Evolutionary conservation across 129 eudicot species (phyloP).

Genomic region (Smallanthus sonchifolius): DNA sequence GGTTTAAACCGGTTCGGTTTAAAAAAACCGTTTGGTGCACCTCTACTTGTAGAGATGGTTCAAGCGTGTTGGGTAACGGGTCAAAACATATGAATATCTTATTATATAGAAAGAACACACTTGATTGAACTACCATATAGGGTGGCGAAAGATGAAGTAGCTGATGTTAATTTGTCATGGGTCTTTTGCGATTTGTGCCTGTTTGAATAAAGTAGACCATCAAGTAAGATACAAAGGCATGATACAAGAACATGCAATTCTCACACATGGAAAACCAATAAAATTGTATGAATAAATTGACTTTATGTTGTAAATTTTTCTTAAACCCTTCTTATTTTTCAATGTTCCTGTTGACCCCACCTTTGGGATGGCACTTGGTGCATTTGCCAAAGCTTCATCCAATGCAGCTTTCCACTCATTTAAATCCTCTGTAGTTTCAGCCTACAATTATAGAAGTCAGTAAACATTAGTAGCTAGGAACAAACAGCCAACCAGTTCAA

Average conservation of each 20-base stretch:
- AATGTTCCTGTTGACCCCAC: constrained; percentile 52
- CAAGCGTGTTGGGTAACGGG: too few species aligned
- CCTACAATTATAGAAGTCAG: constrained; percentile 41
- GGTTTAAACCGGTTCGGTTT: too few species aligned
- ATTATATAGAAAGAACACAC: too few species aligned
- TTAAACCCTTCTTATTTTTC: constrained; percentile 60
- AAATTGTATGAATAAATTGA: neutral
- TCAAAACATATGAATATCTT: too few species aligned
- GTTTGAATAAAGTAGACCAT: too few species aligned
- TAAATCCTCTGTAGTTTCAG: constrained; percentile 88
- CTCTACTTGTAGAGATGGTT: too few species aligned
- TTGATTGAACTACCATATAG: too few species aligned
- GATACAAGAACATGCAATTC: neutral
- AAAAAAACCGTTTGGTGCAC: too few species aligned
- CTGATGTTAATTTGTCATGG: too few species aligned
- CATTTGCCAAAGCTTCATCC: constrained; percentile 83
- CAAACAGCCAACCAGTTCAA: neutral
- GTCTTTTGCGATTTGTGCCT: too few species aligned
- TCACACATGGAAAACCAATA: constrained; percentile 1
- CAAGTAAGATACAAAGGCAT: too few species aligned
- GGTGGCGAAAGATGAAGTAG: too few species aligned
- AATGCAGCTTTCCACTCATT: constrained; percentile 83
- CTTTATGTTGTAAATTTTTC: constrained; percentile 11
- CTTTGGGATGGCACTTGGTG: constrained; percentile 59
- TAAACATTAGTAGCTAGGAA: constrained; percentile 9